Conservation (phyloP, 2,329 filamentous ascomycete genomes). For the Nemania abortiva region DNA sequence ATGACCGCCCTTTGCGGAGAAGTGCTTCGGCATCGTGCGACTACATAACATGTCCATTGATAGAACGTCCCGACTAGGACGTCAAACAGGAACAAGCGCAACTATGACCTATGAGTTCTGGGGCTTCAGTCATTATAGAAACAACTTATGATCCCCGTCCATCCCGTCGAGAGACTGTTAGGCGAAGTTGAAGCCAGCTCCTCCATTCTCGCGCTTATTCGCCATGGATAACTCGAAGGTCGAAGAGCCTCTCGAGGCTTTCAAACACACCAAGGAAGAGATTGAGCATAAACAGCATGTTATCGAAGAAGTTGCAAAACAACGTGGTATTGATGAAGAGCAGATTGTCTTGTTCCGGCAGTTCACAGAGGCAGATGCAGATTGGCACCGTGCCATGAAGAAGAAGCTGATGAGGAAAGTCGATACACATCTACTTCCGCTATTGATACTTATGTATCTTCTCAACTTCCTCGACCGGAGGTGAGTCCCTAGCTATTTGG, state of each 20-base stretch:
- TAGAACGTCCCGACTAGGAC: background rate
- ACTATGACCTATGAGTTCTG: background rate
- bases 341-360: conserved; percentile 43
- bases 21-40: background rate
- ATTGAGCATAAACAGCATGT: conserved; percentile 26
- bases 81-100: conserved; percentile 6
- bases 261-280: conserved; percentile 23
- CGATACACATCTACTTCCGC: conserved; percentile 64
- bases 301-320: conserved; percentile 30
- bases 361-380: conserved; percentile 46
- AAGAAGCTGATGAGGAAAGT: conserved; percentile 62
- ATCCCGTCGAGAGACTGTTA: background rate
- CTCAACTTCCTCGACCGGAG: conserved; percentile 66
- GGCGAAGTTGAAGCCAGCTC: background rate
- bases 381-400: conserved; percentile 49
- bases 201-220: background rate
- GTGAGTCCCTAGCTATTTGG: conserved; percentile 37
- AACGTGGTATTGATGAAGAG: conserved; percentile 44
- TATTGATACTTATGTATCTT: conserved; percentile 67
- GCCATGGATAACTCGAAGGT: conserved; percentile 25
- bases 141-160: background rate
- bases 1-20: conserved; percentile 13
- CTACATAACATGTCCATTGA: background rate
- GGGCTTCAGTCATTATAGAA: background rate
- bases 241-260: conserved; percentile 17